phyloP scores from a whole-genome alignment of 2,329 filamentous ascomycete genomes.

The Domatiomyces globalis region DNA sequence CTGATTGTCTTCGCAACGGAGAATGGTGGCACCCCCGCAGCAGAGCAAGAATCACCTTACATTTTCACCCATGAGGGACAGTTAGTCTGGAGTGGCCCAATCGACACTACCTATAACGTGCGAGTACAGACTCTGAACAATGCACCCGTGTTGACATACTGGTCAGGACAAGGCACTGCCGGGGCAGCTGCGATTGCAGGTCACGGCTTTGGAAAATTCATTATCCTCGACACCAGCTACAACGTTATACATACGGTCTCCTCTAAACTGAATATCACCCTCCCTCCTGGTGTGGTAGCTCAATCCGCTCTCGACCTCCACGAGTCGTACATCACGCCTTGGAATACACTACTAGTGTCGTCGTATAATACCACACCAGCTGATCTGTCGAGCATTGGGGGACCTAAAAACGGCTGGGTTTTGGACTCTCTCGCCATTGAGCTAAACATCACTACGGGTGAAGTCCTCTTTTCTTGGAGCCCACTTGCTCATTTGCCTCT shows the following conservation, averaged over 20 bases:
- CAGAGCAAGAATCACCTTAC: constrained; percentile 22
- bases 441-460: constrained; percentile 22
- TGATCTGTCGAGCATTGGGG: constrained; percentile 17
- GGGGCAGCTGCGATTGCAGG: constrained; percentile 1
- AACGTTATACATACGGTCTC: constrained; percentile 22
- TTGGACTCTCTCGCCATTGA: constrained; percentile 24
- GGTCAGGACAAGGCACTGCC: constrained; percentile 19
- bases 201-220: constrained; percentile 9
- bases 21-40: constrained; percentile 13
- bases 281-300: constrained; percentile 1
- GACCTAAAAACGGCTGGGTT: constrained; percentile 19
- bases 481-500: constrained; percentile 22
- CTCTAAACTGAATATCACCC: constrained; percentile 2
- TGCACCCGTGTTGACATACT: constrained; percentile 25
- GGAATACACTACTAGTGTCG: constrained; percentile 24
- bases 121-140: constrained; percentile 24
- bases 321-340: constrained; percentile 22
- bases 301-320: constrained; percentile 21
- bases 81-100: constrained; percentile 25
- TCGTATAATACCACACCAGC: constrained; percentile 24
- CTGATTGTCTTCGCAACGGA: constrained; percentile 20
- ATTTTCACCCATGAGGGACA: constrained; percentile 26
- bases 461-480: constrained; percentile 25
- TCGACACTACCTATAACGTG: constrained; percentile 22
- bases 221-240: constrained; percentile 22